Conservation (phyloP, 768 basidiomycete genomes). For the Psilocybe sp. region DNA sequence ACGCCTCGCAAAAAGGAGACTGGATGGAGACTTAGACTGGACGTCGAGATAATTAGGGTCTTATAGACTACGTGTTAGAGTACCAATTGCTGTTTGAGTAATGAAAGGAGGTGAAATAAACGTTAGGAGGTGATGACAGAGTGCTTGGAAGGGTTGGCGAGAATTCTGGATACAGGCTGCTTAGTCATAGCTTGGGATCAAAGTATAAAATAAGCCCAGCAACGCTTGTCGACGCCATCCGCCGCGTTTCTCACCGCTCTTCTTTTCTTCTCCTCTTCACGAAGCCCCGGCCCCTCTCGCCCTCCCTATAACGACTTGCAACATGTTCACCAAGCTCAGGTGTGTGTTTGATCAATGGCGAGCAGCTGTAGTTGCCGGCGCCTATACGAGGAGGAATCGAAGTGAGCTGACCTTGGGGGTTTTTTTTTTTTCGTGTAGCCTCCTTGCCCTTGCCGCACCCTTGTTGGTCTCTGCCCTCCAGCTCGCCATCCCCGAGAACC, state of each 20-base stretch:
- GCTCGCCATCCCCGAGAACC: constrained; percentile 32
- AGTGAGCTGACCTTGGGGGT: too few relatives aligned
- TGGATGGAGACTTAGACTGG: too few relatives aligned
- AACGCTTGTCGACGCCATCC: constrained; percentile 6
- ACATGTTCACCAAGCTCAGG: constrained; percentile 53
- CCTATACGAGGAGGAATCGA: too few relatives aligned
- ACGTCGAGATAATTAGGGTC: too few relatives aligned
- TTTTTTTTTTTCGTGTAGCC: constrained; percentile 17
- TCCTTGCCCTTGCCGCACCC: constrained; percentile 43
- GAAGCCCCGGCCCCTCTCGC: not conserved
- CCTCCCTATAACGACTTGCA: constrained; percentile 23
- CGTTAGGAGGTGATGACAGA: too few relatives aligned
- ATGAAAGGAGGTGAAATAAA: too few relatives aligned
- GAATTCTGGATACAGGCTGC: too few relatives aligned
- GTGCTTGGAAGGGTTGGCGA: too few relatives aligned
- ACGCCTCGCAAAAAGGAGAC: not conserved
- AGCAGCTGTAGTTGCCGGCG: too few relatives aligned
- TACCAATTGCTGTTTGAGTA: too few relatives aligned
- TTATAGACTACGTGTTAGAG: too few relatives aligned
- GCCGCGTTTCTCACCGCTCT: constrained; percentile 16
- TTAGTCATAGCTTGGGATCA: not conserved
- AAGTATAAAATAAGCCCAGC: constrained; percentile 20
- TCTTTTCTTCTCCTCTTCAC: constrained; percentile 19
- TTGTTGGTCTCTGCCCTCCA: constrained; percentile 44
- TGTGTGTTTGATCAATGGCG: constrained; percentile 18